Conservation (phyloP, 495 filamentous ascomycete species). For the Amniculicola lignicola region DNA sequence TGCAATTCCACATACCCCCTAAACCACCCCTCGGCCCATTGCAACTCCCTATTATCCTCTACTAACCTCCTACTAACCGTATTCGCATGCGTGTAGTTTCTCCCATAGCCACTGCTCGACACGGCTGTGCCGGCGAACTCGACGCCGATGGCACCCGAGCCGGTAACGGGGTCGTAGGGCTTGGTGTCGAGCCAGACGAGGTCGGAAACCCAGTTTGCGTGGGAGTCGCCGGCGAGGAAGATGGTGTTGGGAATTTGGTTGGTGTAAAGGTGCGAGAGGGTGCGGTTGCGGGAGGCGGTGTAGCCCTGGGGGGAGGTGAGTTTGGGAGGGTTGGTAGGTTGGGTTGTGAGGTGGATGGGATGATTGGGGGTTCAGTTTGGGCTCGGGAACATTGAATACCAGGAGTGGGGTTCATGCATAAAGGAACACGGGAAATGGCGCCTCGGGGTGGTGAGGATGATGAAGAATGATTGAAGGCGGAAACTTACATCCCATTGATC, state of each 20-base stretch:
- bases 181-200: conserved; percentile 59
- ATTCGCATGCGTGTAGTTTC: neutral
- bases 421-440: too few species aligned
- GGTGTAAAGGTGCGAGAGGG: conserved; percentile 56
- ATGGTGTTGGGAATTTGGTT: conserved; percentile 64
- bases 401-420: too few species aligned
- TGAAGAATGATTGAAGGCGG: neutral
- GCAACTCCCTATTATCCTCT: conserved; percentile 49
- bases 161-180: conserved; percentile 55
- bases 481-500: conserved; percentile 24
- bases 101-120: conserved; percentile 42
- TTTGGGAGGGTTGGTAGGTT: neutral
- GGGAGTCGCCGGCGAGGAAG: conserved; percentile 62
- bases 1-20: conserved; percentile 49
- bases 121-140: conserved; percentile 67
- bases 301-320: conserved; percentile 52
- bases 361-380: too few species aligned
- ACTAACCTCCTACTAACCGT: conserved; percentile 13
- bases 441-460: neutral
- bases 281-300: conserved; percentile 60
- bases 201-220: conserved; percentile 64
- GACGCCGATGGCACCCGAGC: conserved; percentile 58
- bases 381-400: too few species aligned
- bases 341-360: neutral
- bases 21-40: conserved; percentile 69